phyloP scores from a whole-genome alignment of 78 protist genomes.

The Cyanophora paradoxa region DNA sequence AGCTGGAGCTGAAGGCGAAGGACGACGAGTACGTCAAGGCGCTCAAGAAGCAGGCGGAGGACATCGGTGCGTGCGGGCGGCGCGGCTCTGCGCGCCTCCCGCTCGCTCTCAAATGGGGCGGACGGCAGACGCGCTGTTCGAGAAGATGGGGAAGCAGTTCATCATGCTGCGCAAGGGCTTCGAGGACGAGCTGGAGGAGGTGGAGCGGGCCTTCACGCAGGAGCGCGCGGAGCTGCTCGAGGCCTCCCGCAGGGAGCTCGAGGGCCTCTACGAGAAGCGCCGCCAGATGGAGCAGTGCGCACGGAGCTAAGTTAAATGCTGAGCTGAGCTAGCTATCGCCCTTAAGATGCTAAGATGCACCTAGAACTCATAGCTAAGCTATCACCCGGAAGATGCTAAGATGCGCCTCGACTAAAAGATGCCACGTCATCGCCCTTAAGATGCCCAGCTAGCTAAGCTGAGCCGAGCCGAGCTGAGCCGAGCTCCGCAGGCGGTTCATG shows the following conservation, averaged over 20 bases:
- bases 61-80: constrained; percentile 20
- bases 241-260: constrained; percentile 13
- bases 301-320: not conserved
- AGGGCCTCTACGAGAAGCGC: constrained; percentile 28
- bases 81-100: no score
- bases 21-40: constrained; percentile 61
- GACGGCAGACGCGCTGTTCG: constrained; percentile 50
- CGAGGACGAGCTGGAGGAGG: constrained; percentile 41
- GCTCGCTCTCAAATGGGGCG: no score
- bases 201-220: constrained; percentile 49
- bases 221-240: constrained; percentile 48
- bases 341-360: no score
- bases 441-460: no score
- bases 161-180: not conserved
- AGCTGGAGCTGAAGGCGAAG: constrained; percentile 36
- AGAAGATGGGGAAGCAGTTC: constrained; percentile 19
- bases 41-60: constrained; percentile 48
- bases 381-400: no score
- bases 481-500: no score
- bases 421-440: no score
- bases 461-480: no score
- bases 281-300: constrained; percentile 29
- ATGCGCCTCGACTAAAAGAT: no score
- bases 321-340: no score
- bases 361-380: no score